Evolutionary conservation across 768 basidiomycete species (phyloP), one percentile per base, ranked within the genome.

Genomic region (Chalciporus pseudorubinellus): DNA sequence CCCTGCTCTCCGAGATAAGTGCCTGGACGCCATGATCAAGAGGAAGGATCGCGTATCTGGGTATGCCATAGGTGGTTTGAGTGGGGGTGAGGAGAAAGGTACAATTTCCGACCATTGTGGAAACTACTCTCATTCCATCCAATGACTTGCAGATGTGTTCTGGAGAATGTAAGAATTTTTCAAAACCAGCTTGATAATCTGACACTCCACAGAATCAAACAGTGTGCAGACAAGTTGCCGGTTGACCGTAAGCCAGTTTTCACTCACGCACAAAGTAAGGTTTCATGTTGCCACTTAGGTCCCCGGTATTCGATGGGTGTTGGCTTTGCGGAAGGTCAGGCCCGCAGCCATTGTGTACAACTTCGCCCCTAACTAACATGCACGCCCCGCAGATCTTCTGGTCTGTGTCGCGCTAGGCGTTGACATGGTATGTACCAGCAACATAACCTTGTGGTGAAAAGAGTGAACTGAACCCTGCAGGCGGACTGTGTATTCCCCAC

Each of bases 401-500:
- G 92, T 95, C 13, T 94, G 93, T 60, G 85, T 92, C 19, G 92
- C 92, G 5, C 74, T 95, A n/a, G 92, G 92, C 13, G 79, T 95
- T 26, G 92, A 95, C 62, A 95, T 95, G 91, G 92, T 89, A 55
- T 26, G 72, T 54, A 33, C 21, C 46, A 21, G 40, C 36, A 44
- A 36, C 31, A 39, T 46, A 28, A 18, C 24, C 24, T n/a, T 41
- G 33, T n/a, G 7, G 33, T 9, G 20, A 54, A 7, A 55, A 16
- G 42, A 16, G 26, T 44, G 46, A 28, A 16, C 28, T 50, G 18
- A 47, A 10, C 44, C 48, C 18, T 47, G 10, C 52, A 91, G 90
- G 92, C 92, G 0, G 92, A 95, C 65, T 95, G 92, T 56, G 92
- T 95, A 11, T 95, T 93, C 61, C 93, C 92, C 28, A 95, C 92